Conservation (phyloP, 2,329 filamentous ascomycete genomes). For the Lecanosticta acicola region DNA sequence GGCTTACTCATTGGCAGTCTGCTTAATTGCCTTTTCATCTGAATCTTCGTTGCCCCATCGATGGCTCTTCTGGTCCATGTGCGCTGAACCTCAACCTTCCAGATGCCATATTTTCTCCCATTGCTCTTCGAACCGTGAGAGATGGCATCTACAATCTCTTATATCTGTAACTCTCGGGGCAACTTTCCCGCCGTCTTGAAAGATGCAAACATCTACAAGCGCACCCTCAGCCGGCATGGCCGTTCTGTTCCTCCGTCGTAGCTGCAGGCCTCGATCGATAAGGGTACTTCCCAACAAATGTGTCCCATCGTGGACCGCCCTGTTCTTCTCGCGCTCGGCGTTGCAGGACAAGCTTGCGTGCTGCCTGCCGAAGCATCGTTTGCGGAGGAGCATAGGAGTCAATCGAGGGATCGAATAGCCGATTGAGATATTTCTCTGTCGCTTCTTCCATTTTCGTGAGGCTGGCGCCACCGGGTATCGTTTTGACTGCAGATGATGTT, state of each 20-base stretch:
- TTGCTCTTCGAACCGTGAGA: not conserved
- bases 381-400: constrained; percentile 43
- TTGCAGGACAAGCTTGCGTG: constrained; percentile 45
- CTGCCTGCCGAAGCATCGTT: constrained; percentile 42
- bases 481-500: constrained; percentile 1
- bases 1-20: too few relatives aligned
- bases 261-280: constrained; percentile 5
- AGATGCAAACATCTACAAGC: constrained; percentile 7
- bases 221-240: constrained; percentile 12
- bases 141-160: not conserved
- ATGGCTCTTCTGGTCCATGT: too few relatives aligned
- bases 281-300: constrained; percentile 25
- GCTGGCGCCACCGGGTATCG: constrained; percentile 38
- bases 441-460: constrained; percentile 43
- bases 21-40: too few relatives aligned
- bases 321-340: constrained; percentile 38
- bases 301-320: constrained; percentile 31
- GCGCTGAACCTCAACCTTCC: not conserved
- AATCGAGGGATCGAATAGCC: constrained; percentile 34
- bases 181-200: not conserved
- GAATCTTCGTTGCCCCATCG: too few relatives aligned
- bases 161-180: not conserved
- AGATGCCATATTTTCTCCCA: not conserved
- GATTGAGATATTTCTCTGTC: constrained; percentile 37
- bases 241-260: constrained; percentile 6